Evolutionary conservation across 1,284 basidiomycete species (phyloP).

Genomic region (Ustilago vetiveriae): DNA sequence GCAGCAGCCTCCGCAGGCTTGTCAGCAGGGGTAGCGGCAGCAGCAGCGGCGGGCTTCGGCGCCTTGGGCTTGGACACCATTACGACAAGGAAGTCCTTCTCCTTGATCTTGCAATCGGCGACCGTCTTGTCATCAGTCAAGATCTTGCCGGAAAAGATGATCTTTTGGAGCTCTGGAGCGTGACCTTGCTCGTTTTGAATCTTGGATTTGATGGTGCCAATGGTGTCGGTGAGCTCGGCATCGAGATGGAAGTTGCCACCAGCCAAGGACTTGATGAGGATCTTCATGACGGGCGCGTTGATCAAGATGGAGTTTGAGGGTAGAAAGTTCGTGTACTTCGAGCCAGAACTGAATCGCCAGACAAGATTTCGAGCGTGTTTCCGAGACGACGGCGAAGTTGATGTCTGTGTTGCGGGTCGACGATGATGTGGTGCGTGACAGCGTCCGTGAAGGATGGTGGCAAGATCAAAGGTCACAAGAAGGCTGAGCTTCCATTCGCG

Average conservation of each 20-base stretch:
- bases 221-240: slow-evolving; percentile 61
- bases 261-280: slow-evolving; percentile 64
- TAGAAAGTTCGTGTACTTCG: no score
- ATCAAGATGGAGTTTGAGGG: neutral
- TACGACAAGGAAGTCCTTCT: slow-evolving; percentile 97
- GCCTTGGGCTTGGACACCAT: slow-evolving; percentile 81
- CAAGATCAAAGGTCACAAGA: no score
- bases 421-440: no score
- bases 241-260: slow-evolving; percentile 66
- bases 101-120: slow-evolving; percentile 89
- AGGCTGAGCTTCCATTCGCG: no score
- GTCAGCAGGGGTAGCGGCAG: slow-evolving; percentile 31
- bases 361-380: no score
- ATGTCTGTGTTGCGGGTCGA: no score
- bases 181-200: slow-evolving; percentile 82
- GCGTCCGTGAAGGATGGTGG: no score
- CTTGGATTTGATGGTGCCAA: slow-evolving; percentile 84
- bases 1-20: slow-evolving; percentile 61
- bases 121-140: slow-evolving; percentile 88
- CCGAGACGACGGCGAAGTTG: no score
- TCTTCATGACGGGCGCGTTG: slow-evolving; percentile 54
- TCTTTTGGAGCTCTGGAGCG: slow-evolving; percentile 80
- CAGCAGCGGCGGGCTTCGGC: slow-evolving; percentile 55
- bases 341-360: no score
- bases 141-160: slow-evolving; percentile 97